phyloP scores from a whole-genome alignment of 345 rosid genomes.

The Linum tenue region DNA sequence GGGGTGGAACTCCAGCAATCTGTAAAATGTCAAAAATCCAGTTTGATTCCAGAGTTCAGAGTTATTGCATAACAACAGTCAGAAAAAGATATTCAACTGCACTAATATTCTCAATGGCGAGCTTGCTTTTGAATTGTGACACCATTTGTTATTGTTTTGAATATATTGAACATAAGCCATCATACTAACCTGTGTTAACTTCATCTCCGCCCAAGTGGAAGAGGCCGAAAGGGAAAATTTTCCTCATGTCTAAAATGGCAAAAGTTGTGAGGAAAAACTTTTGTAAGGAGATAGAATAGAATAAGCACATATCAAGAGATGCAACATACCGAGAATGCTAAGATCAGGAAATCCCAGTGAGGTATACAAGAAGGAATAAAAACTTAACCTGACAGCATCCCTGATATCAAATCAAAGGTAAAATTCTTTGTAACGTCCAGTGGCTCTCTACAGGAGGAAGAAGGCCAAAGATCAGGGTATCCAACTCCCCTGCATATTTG shows the following conservation, averaged over 20 bases:
- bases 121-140: too few species aligned
- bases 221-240: slow-evolving; percentile 61
- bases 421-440: slow-evolving; percentile 66
- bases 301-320: too few species aligned
- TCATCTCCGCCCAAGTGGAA: slow-evolving; percentile 86
- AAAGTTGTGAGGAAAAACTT: not conserved
- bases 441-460: slow-evolving; percentile 55
- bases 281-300: too few species aligned
- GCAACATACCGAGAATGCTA: too few species aligned
- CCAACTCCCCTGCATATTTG: slow-evolving; percentile 42
- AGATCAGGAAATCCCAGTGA: too few species aligned
- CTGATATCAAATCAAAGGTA: slow-evolving; percentile 60
- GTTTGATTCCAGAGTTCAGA: not conserved
- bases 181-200: slow-evolving; percentile 52
- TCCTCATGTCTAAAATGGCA: slow-evolving; percentile 48
- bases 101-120: too few species aligned
- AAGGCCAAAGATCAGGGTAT: slow-evolving; percentile 69
- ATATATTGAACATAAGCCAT: not conserved
- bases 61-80: too few species aligned
- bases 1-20: slow-evolving; percentile 63
- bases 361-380: not conserved
- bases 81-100: too few species aligned
- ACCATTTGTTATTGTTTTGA: too few species aligned
- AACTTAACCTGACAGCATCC: slow-evolving; percentile 60
- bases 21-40: slow-evolving; percentile 15